phyloP scores from a whole-genome alignment of 1,284 basidiomycete genomes.

The Cutaneotrichosporon daszewskae region DNA sequence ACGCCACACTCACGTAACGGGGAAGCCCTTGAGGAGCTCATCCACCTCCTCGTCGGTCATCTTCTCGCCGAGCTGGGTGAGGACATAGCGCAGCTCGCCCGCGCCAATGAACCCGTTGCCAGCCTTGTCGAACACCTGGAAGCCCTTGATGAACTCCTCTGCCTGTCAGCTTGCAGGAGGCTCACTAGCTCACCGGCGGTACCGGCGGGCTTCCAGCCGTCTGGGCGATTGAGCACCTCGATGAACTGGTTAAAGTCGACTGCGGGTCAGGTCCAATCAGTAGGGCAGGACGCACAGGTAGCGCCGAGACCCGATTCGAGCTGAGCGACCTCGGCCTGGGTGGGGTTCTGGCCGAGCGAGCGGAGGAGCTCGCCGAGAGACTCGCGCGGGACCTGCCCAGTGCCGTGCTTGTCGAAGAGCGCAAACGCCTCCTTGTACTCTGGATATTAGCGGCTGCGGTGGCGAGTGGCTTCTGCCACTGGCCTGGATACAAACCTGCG shows the following conservation, averaged over 20 bases:
- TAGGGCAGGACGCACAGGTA: conserved; percentile 29
- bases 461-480: neutral
- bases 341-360: conserved; percentile 95
- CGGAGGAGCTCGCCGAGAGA: conserved; percentile 91
- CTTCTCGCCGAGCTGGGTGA: conserved; percentile 95
- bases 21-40: conserved; percentile 81
- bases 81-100: conserved; percentile 84
- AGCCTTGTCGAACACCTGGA: conserved; percentile 99
- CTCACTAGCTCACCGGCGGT: conserved; percentile 62
- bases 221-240: conserved; percentile 85
- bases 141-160: conserved; percentile 99
- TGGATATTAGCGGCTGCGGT: conserved; percentile 30
- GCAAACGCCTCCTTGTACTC: conserved; percentile 97
- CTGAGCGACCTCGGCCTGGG: conserved; percentile 88
- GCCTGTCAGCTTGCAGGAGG: conserved; percentile 5
- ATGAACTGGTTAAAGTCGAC: conserved; percentile 88
- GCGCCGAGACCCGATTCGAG: conserved; percentile 60
- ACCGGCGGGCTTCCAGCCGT: conserved; percentile 93
- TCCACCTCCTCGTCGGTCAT: conserved; percentile 97
- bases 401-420: conserved; percentile 95
- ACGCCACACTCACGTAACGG: conserved; percentile 33
- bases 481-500: conserved; percentile 11
- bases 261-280: conserved; percentile 32
- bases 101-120: conserved; percentile 95
- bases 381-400: conserved; percentile 78